A percentile compares a stretch with the other conserved stretches of the same genome.
Evolutionary conservation across 345 rosid species (phyloP).

Genomic region (Eutrema heterophyllum): DNA sequence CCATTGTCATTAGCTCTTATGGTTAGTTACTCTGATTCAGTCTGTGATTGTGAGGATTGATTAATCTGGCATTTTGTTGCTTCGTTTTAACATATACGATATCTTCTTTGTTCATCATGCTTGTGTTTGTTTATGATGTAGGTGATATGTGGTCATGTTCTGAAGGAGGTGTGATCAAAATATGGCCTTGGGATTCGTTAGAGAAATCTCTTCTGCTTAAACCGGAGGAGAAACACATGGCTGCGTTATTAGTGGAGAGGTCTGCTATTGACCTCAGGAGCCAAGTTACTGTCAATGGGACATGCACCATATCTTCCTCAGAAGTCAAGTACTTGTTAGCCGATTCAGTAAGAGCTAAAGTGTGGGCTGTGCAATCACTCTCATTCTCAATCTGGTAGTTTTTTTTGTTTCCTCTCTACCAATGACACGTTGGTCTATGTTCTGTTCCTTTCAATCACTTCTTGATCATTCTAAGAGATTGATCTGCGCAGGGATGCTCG

Average conservation of each 20-base stretch:
- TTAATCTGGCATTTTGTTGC: not conserved
- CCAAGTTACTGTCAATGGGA: slow-evolving; percentile 78
- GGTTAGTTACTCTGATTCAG: slow-evolving; percentile 37
- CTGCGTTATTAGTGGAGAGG: slow-evolving; percentile 79
- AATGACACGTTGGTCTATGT: not conserved
- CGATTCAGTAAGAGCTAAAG: slow-evolving; percentile 57
- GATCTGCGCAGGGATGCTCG: slow-evolving; percentile 63
- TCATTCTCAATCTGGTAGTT: slow-evolving; percentile 68
- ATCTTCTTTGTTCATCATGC: not conserved
- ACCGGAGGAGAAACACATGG: slow-evolving; percentile 79
- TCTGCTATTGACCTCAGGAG: slow-evolving; percentile 72
- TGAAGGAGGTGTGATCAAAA: slow-evolving; percentile 63
- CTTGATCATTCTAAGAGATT: not conserved
- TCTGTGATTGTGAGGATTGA: slow-evolving; percentile 10
- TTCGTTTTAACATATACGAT: not conserved
- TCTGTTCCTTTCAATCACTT: not conserved
- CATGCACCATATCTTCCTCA: slow-evolving; percentile 66
- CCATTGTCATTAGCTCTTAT: slow-evolving; percentile 58
- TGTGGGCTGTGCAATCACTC: slow-evolving; percentile 74
- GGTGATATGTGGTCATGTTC: slow-evolving; percentile 91
- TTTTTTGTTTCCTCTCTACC: not conserved
- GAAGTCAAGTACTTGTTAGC: slow-evolving; percentile 63
- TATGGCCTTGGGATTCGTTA: slow-evolving; percentile 87
- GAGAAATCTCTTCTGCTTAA: slow-evolving; percentile 71
- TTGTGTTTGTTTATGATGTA: slow-evolving; percentile 20